These are phyloP conservation scores for Heterobasidion irregulare DNA, from an alignment of 1,284 basidiomycete species.

Conservation along the genomic window DNA sequence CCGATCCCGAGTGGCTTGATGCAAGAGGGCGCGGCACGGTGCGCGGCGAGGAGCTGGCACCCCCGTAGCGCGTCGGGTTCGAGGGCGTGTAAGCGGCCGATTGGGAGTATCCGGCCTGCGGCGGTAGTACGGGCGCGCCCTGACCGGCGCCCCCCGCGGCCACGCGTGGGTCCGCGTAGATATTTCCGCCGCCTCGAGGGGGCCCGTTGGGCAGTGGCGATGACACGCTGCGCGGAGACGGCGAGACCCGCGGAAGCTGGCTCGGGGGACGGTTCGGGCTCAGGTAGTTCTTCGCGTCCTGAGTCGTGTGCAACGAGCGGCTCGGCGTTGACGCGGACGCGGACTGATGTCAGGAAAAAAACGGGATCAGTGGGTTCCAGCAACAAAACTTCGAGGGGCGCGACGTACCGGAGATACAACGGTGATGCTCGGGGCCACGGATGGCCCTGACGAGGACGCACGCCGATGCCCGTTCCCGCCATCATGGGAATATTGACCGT, in stretches of 20 bases:
- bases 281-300: background rate
- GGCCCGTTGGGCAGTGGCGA: background rate
- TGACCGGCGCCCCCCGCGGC: background rate
- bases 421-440: background rate
- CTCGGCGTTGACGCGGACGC: background rate
- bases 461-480: background rate
- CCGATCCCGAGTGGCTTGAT: background rate
- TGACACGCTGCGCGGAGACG: background rate
- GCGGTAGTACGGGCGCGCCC: background rate
- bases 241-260: background rate
- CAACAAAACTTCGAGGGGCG: background rate
- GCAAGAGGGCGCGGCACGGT: no score
- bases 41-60: no score
- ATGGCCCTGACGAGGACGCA: background rate
- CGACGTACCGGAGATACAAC: slow-evolving; percentile 1
- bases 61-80: no score
- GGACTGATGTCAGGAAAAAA: background rate
- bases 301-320: background rate
- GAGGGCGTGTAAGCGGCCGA: background rate
- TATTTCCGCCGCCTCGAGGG: no score
- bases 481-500: background rate
- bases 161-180: background rate
- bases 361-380: background rate
- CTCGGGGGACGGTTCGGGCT: background rate
- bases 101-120: background rate